A percentile compares a stretch with the other conserved stretches of the same genome.
These are phyloP conservation scores for Penicillium diatomitis DNA, from an alignment of 495 filamentous ascomycete genomes.

Conservation along the genomic window DNA sequence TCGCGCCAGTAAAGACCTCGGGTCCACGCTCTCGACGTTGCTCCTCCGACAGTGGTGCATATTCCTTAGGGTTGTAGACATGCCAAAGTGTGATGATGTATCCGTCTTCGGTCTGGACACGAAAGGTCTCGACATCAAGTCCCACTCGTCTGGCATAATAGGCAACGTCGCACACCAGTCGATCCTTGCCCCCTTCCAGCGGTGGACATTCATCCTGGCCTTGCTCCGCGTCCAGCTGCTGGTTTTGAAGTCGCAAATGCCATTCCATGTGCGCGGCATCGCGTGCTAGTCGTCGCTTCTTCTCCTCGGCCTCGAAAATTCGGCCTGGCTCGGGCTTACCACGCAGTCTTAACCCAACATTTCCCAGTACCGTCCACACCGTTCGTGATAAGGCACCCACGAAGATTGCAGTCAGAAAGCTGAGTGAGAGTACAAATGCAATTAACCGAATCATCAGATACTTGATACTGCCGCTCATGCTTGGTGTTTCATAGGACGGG, in stretches of 20 bases:
- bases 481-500: conserved; percentile 72
- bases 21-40: conserved; percentile 26
- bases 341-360: conserved; percentile 39
- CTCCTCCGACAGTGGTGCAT: conserved; percentile 37
- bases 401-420: conserved; percentile 68
- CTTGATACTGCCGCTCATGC: conserved; percentile 52
- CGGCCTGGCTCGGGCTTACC: conserved; percentile 50
- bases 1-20: conserved; percentile 21
- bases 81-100: conserved; percentile 87
- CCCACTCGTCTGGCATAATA: conserved; percentile 89
- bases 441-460: conserved; percentile 49
- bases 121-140: conserved; percentile 72
- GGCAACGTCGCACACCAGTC: conserved; percentile 63
- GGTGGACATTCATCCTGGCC: conserved; percentile 51
- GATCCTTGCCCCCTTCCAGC: conserved; percentile 72
- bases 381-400: conserved; percentile 58
- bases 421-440: conserved; percentile 66
- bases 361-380: conserved; percentile 39
- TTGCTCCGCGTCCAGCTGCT: conserved; percentile 27
- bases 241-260: conserved; percentile 39
- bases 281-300: conserved; percentile 42
- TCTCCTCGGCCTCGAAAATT: conserved; percentile 66
- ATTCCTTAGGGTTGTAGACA: conserved; percentile 76
- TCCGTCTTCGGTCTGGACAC: conserved; percentile 90
- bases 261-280: conserved; percentile 50